Conservation (phyloP, 208 protist species). For the Trypanosoma cruzi region DNA sequence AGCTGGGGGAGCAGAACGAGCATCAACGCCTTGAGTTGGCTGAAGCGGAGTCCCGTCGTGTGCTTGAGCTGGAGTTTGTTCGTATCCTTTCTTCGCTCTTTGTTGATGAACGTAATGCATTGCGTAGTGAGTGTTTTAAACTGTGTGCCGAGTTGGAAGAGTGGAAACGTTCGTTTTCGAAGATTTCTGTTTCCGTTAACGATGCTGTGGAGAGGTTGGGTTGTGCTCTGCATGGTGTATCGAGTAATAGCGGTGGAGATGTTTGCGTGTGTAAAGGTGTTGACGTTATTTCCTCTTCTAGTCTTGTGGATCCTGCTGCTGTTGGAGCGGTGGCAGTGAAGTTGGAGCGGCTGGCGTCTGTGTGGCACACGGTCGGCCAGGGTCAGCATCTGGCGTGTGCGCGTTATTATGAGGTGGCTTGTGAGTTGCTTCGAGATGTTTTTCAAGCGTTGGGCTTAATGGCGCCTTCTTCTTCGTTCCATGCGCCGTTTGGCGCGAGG, state of each 20-base stretch:
- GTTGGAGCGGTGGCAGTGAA: not conserved
- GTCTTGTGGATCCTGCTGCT: not conserved
- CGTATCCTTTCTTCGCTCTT: not conserved
- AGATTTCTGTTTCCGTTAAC: not conserved
- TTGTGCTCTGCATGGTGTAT: not conserved
- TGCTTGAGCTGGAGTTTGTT: slow-evolving; percentile 1
- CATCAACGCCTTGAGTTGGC: not conserved
- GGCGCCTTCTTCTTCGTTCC: not conserved
- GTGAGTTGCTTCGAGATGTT: not conserved
- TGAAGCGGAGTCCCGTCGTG: slow-evolving; percentile 2
- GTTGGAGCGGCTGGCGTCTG: not conserved
- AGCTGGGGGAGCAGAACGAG: not conserved
- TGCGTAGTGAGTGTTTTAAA: not conserved
- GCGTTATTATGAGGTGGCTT: not conserved
- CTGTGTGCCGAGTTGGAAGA: not conserved
- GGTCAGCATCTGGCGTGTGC: not conserved
- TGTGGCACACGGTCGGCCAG: not conserved
- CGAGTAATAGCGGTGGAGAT: not conserved
- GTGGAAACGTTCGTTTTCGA: not conserved
- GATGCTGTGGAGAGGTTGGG: not conserved
- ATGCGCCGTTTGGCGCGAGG: not conserved
- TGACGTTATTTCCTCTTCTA: not conserved
- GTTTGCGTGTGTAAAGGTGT: not conserved
- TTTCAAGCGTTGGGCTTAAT: not conserved
- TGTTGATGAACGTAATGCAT: not conserved